Percentiles rank a stretch among this genome's conserved stretches.
Conservation (phyloP, 441 rosid genomes). For the Melastoma candidum region DNA sequence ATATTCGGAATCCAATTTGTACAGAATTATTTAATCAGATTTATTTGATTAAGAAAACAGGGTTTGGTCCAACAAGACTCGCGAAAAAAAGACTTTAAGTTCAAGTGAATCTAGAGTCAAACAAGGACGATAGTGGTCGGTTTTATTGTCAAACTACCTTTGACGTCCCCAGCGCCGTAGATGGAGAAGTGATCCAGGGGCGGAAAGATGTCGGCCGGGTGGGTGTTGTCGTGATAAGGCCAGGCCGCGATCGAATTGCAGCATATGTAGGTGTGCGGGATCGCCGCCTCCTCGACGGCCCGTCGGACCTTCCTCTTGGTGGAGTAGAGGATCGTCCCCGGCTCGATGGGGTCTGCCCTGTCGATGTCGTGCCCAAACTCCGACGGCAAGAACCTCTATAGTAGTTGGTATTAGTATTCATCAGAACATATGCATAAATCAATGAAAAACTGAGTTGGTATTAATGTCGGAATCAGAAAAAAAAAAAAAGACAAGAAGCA, state of each 20-base stretch:
- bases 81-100: no score
- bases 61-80: no score
- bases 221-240: conserved; percentile 15
- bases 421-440: no score
- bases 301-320: conserved; percentile 8
- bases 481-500: no score
- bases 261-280: conserved; percentile 13
- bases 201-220: neutral
- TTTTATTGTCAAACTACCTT: neutral
- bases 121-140: neutral
- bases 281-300: neutral
- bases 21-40: no score
- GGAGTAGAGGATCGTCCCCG: conserved; percentile 3
- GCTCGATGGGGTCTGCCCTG: conserved; percentile 8
- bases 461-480: no score
- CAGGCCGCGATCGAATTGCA: conserved; percentile 13
- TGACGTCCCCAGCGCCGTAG: conserved; percentile 3
- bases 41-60: no score
- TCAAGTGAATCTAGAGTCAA: neutral
- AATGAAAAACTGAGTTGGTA: no score
- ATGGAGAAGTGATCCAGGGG: conserved; percentile 9
- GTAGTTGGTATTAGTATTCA: no score
- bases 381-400: conserved; percentile 8
- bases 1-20: no score
- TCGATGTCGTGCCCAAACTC: conserved; percentile 12